Evolutionary conservation across 2,329 filamentous ascomycete species (phyloP).

Genomic region (Xylariaceae sp.): DNA sequence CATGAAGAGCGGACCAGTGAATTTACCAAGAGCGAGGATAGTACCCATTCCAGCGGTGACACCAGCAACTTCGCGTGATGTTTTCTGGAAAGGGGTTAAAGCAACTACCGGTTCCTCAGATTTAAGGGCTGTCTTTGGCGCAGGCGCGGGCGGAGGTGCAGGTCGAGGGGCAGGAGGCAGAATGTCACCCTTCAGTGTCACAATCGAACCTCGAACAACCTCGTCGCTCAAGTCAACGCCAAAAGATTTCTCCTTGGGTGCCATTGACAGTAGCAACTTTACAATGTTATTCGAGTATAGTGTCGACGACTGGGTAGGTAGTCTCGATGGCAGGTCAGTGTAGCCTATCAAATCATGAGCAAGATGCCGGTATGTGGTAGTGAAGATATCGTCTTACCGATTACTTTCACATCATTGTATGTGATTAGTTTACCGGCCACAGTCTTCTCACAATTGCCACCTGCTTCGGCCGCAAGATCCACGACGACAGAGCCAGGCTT

Average conservation of each 20-base stretch:
- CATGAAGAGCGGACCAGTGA: conserved; percentile 82
- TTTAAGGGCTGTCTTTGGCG: conserved; percentile 37
- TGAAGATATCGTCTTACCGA: conserved; percentile 50
- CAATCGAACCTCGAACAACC: conserved; percentile 79
- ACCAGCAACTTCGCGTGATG: conserved; percentile 65
- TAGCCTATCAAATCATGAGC: conserved; percentile 51
- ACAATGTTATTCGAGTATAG: conserved; percentile 92
- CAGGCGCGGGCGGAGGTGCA: conserved; percentile 48
- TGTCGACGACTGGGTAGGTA: conserved; percentile 84
- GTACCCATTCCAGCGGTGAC: conserved; percentile 75
- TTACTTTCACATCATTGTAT: conserved; percentile 76
- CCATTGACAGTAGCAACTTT: conserved; percentile 79
- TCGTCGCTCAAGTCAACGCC: conserved; percentile 78
- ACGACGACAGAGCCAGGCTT: conserved; percentile 85
- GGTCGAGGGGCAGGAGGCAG: conserved; percentile 71
- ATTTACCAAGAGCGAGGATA: conserved; percentile 70
- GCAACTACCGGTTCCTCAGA: conserved; percentile 55
- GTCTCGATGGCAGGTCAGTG: conserved; percentile 78
- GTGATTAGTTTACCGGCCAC: conserved; percentile 63
- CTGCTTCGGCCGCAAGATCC: conserved; percentile 80
- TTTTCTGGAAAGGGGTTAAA: conserved; percentile 77
- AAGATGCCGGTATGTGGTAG: not conserved
- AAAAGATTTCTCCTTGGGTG: conserved; percentile 70
- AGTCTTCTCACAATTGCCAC: conserved; percentile 82
- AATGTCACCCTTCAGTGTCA: conserved; percentile 71